Conservation (phyloP, 2,329 filamentous ascomycete genomes). For the Aspergillus candidus region DNA sequence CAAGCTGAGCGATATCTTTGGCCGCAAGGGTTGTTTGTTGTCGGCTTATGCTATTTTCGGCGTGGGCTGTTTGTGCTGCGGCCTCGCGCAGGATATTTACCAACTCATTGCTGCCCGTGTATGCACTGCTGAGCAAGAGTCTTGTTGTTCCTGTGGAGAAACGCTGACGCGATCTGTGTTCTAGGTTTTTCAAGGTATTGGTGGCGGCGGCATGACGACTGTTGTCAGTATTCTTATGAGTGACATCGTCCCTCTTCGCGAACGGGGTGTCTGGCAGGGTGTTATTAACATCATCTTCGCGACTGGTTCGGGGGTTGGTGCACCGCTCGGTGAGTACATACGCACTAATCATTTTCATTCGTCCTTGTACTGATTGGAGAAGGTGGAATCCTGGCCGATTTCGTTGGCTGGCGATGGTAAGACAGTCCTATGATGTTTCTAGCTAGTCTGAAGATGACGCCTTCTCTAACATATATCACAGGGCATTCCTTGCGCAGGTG, state of each 20-base stretch:
- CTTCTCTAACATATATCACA: slow-evolving; percentile 24
- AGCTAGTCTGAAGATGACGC: not conserved
- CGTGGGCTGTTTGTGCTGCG: slow-evolving; percentile 46
- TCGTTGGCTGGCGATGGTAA: slow-evolving; percentile 68
- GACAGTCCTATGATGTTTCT: slow-evolving; percentile 12
- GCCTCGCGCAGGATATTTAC: slow-evolving; percentile 56
- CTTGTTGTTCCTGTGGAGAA: slow-evolving; percentile 20
- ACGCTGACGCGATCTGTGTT: slow-evolving; percentile 4
- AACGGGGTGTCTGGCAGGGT: slow-evolving; percentile 69
- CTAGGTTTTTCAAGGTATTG: slow-evolving; percentile 55
- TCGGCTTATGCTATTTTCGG: slow-evolving; percentile 50
- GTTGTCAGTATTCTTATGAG: slow-evolving; percentile 64
- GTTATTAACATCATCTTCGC: slow-evolving; percentile 68
- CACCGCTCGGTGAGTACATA: slow-evolving; percentile 51
- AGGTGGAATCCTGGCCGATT: slow-evolving; percentile 63
- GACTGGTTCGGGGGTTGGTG: slow-evolving; percentile 61
- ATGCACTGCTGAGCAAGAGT: slow-evolving; percentile 9
- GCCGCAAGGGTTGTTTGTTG: slow-evolving; percentile 49
- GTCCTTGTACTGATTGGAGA: slow-evolving; percentile 11
- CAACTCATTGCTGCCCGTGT: slow-evolving; percentile 60
- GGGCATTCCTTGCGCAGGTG: slow-evolving; percentile 65
- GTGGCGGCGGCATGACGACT: slow-evolving; percentile 66
- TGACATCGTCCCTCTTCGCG: slow-evolving; percentile 63
- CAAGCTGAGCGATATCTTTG: slow-evolving; percentile 56
- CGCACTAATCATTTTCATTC: too few species aligned